Conservation (phyloP, 2,329 filamentous ascomycete species). For the Lojkania enalia region DNA sequence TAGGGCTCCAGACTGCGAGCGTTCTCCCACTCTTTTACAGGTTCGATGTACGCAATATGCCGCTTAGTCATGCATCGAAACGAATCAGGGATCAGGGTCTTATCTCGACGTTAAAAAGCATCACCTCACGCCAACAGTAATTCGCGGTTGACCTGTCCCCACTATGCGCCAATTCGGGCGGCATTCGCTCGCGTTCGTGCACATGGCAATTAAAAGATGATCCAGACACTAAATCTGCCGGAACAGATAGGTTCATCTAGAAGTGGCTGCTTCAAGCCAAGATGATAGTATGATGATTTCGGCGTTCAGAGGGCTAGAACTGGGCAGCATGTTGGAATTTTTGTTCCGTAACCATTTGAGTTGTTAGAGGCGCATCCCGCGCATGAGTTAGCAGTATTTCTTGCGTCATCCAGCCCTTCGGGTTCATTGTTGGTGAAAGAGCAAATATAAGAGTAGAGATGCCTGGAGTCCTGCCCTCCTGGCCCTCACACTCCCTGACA, state of each 20-base stretch:
- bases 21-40: neutral
- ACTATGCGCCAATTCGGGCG: neutral
- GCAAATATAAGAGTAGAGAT: slow-evolving; percentile 36
- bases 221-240: slow-evolving; percentile 1
- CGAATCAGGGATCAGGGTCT: slow-evolving; percentile 37
- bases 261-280: slow-evolving; percentile 14
- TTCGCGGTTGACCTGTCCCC: slow-evolving; percentile 13
- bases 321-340: neutral
- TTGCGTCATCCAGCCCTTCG: slow-evolving; percentile 19
- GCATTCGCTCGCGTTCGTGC: neutral
- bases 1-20: no score
- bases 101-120: slow-evolving; percentile 27
- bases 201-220: slow-evolving; percentile 2
- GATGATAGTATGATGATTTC: slow-evolving; percentile 4
- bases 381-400: slow-evolving; percentile 11
- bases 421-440: slow-evolving; percentile 24
- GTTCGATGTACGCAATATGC: neutral
- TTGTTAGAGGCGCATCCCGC: slow-evolving; percentile 30
- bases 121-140: slow-evolving; percentile 41
- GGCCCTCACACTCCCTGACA: slow-evolving; percentile 9
- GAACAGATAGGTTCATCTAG: slow-evolving; percentile 9
- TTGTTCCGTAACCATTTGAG: slow-evolving; percentile 16
- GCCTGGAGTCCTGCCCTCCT: slow-evolving; percentile 10
- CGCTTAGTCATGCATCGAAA: slow-evolving; percentile 23
- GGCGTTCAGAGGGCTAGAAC: neutral